Base-by-base conservation (phyloP, 2,329 filamentous ascomycete genomes). In the Colletotrichum liriopes region DNA sequence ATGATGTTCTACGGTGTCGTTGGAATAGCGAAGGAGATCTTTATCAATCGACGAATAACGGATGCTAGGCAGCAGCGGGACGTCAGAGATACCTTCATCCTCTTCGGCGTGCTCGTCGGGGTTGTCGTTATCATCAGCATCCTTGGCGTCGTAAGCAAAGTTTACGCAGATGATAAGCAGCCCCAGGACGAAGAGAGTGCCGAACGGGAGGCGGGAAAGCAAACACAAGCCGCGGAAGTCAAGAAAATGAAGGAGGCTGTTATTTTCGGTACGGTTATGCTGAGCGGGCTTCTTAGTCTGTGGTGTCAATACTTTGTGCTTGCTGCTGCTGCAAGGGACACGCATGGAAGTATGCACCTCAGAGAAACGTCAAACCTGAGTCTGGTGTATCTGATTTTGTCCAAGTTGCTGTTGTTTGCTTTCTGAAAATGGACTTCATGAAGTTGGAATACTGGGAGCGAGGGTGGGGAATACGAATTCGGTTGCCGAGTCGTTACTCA, bases 261-360 rank as follows among this genome's bases (percentile, higher is more conserved):
- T 1, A 3, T 54, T 1, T n/a, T 32, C 1, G 47, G 45, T 16
- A 47, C 12, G 2, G 7, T 26, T 14, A 4, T 63, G 5, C 32
- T 52, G 11, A 11, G 18, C 12, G 47, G 47, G 47, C 2, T 54
- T n/a, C n/a, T 49, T 8, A 54, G 45, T 20, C 7, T 52, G 23
- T 67, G 65, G 65, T 61, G 55, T 45, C 55, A 60, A 37, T 54
- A 35, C 20, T 45, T 54, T 12, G 45, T 67, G 12, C 18, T 61
- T 26, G 55, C 55, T 14, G 65, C 56, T 7, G 55, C 35, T 1
- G 65, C 56, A 2, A 39, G 37, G 32, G 65, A 67, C 37, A 62
- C 45, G 26, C 56, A 61, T 35, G 65, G 65, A 11, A 43, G 32
- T 3, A 14, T 4, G 45, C 59, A 47, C 39, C 37, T 54, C 41